phyloP scores from a whole-genome alignment of 2,329 filamentous ascomycete genomes.

The Cladosporium sphaerospermum region DNA sequence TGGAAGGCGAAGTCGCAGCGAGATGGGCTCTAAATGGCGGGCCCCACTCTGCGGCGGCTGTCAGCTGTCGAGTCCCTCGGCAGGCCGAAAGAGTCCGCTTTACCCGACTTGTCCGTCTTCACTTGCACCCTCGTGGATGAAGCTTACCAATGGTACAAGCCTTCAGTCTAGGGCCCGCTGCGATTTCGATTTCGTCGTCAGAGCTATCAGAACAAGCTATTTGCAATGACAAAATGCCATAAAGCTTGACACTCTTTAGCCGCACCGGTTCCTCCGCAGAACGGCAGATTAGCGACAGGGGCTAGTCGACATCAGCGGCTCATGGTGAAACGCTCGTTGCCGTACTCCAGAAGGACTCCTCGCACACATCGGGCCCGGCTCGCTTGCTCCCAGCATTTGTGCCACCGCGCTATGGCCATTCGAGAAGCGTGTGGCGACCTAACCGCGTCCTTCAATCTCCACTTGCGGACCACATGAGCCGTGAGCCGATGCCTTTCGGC shows the following conservation, averaged over 20 bases:
- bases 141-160: no score
- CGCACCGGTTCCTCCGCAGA: not conserved
- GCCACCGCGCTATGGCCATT: not conserved
- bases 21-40: not conserved
- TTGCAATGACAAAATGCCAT: no score
- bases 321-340: no score
- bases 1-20: not conserved
- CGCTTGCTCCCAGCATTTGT: not conserved
- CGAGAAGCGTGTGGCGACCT: no score
- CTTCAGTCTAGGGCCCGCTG: no score
- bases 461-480: not conserved
- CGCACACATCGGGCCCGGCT: not conserved
- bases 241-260: slow-evolving; percentile 3
- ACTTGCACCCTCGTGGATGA: no score
- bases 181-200: no score
- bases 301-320: not conserved
- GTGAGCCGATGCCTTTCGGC: no score
- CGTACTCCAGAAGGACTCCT: no score
- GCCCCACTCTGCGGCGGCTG: slow-evolving; percentile 1
- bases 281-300: not conserved
- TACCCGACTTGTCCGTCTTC: not conserved
- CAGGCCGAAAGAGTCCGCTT: not conserved
- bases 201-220: no score
- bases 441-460: not conserved
- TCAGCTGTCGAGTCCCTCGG: slow-evolving; percentile 1